Evolutionary conservation across 805 yeast genomes (phyloP), one percentile per base, ranked within the genome.

Genomic region (Saturnispora galanensis): DNA sequence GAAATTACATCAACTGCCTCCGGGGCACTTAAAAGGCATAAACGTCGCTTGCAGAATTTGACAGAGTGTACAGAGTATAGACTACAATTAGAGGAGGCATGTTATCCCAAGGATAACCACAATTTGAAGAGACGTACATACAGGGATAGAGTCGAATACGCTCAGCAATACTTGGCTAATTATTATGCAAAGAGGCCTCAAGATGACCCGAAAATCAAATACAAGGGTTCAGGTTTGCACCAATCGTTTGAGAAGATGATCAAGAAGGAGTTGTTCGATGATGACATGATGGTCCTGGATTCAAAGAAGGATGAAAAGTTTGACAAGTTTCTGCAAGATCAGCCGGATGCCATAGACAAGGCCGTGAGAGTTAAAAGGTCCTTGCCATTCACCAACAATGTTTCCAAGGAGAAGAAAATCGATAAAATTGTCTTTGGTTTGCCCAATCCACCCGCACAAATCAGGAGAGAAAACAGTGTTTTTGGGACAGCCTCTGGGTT

Each of bases 1-100:
- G 90, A 84, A 56, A 58, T 67, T 5, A 42, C 55, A 42, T 50
- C 53, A 6, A 56, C 55, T 17, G 38, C 35, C 17, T 12, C 46
- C 4, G 39, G 33, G 33, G 16, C 48, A 6, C 31, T 48, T 6
- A 57, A 54, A 45, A 57, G 62, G 39, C 64, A 58, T 46, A 57
- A 52, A 44, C 50, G 61, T 39, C 54, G 69, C 39, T 39, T 58
- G 42, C 57, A 52, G 38, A 60, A 54, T 39, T 49, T 63, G 9
- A 60, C 59, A 33, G 59, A 58, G 35, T 56, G 62, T n/a, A 57
- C 54, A 42, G 60, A 59, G n/a, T 60, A 54, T 45, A 55, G 65
- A 48, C 50, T 54, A 42, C 52, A 55, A 43, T 41, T 62, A 38
- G 59, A 60, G n/a, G 52, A 49, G 38, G 54, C 57, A 12, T 57